Percentiles rank a stretch among this genome's conserved stretches.
Evolutionary conservation across 2,329 filamentous ascomycete genomes (phyloP).

Genomic region (Xylariaceae sp.): DNA sequence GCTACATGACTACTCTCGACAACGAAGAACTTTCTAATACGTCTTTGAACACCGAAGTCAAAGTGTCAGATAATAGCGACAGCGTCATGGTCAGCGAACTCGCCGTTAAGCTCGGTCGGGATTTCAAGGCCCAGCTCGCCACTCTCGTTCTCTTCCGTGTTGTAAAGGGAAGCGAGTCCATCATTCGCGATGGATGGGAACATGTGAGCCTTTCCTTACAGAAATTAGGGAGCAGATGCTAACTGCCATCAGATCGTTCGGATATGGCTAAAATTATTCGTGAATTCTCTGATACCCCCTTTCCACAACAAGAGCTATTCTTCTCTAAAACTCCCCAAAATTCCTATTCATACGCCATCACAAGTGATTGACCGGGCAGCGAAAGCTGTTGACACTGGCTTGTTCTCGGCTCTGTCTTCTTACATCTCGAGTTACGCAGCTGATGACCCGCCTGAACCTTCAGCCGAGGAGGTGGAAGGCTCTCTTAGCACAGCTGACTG

Average conservation of each 20-base stretch:
- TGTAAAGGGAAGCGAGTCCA: constrained; percentile 76
- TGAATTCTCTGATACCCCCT: constrained; percentile 86
- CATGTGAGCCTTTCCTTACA: constrained; percentile 51
- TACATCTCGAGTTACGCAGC: constrained; percentile 99
- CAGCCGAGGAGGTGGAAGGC: constrained; percentile 94
- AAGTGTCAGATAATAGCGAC: constrained; percentile 76
- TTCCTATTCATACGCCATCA: constrained; percentile 86
- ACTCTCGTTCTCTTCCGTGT: constrained; percentile 95
- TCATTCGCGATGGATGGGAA: constrained; percentile 76
- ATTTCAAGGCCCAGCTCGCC: constrained; percentile 90
- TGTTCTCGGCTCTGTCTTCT: constrained; percentile 91
- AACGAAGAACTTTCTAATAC: constrained; percentile 77
- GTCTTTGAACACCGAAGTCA: constrained; percentile 88
- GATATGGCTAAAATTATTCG: constrained; percentile 93
- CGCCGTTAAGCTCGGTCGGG: constrained; percentile 89
- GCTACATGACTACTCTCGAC: constrained; percentile 85
- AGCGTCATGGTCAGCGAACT: constrained; percentile 96
- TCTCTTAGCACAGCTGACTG: constrained; percentile 94
- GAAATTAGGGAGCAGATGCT: constrained; percentile 26
- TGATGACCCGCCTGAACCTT: constrained; percentile 95
- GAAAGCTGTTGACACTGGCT: constrained; percentile 73
- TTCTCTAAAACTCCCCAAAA: constrained; percentile 69
- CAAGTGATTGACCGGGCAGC: constrained; percentile 88
- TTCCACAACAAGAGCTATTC: constrained; percentile 66
- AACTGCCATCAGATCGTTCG: constrained; percentile 66